A percentile compares a stretch with the other conserved stretches of the same genome.
These are phyloP conservation scores for Heracleum sosnowskyi DNA, from an alignment of 129 eudicot genomes.

Conservation along the genomic window DNA sequence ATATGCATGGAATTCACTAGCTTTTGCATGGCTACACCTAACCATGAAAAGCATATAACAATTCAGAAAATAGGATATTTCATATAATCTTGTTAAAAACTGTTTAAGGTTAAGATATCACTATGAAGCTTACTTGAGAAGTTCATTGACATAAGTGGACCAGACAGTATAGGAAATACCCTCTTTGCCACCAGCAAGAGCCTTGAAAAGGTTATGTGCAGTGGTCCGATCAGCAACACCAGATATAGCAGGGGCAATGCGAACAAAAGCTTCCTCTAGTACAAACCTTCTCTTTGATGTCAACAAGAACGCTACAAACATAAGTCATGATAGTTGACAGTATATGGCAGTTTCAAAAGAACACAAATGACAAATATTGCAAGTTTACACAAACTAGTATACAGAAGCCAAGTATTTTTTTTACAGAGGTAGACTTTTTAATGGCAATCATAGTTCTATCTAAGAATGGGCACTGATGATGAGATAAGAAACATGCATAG, in stretches of 20 bases:
- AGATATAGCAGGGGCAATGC: conserved; percentile 91
- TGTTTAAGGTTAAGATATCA: conserved; percentile 8
- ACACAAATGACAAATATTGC: background rate
- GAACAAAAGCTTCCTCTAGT: conserved; percentile 81
- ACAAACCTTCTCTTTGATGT: conserved; percentile 56
- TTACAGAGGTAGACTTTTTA: background rate
- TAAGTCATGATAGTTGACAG: background rate
- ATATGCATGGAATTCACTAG: background rate
- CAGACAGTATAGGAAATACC: conserved; percentile 66
- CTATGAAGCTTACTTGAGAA: conserved; percentile 59
- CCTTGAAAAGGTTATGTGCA: conserved; percentile 78
- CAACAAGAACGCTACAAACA: conserved; percentile 5
- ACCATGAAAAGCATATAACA: background rate
- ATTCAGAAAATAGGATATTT: background rate
- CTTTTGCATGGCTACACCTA: background rate
- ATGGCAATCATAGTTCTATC: background rate
- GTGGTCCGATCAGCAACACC: conserved; percentile 94
- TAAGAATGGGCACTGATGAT: background rate
- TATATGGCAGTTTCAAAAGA: background rate
- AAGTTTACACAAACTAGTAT: background rate
- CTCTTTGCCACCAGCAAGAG: conserved; percentile 70
- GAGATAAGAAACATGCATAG: background rate
- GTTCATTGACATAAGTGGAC: conserved; percentile 73
- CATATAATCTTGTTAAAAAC: background rate
- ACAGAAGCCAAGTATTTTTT: background rate